These are phyloP conservation scores for Mucor irregularis DNA, from an alignment of 371 early-diverging fungal species.

Conservation along the genomic window DNA sequence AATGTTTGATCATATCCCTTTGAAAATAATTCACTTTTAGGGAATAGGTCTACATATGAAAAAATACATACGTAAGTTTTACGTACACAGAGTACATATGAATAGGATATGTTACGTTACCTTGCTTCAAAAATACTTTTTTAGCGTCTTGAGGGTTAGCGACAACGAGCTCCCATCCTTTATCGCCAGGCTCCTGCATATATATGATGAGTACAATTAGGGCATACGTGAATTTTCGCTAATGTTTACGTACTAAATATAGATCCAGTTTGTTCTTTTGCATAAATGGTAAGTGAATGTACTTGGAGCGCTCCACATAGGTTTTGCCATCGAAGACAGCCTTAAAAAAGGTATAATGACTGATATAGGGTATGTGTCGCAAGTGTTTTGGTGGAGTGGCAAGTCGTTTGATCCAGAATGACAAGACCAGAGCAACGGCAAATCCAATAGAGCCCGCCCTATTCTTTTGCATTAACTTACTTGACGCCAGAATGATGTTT, in stretches of 20 bases:
- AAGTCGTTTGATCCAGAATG: too few relatives aligned
- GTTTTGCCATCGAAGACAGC: background rate
- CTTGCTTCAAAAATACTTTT: constrained; percentile 10
- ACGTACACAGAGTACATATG: background rate
- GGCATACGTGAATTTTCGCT: background rate
- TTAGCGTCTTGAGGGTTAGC: constrained; percentile 3
- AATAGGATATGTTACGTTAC: background rate
- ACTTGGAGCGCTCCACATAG: background rate
- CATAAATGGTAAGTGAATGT: background rate
- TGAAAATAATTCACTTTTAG: constrained; percentile 1
- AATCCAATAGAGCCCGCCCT: too few relatives aligned
- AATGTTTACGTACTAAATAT: constrained; percentile 4
- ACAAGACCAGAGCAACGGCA: too few relatives aligned
- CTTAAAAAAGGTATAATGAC: constrained; percentile 1
- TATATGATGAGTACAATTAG: background rate
- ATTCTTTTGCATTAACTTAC: too few relatives aligned
- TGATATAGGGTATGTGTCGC: constrained; percentile 25
- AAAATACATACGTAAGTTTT: background rate
- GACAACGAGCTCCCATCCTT: constrained; percentile 9
- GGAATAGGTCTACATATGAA: background rate
- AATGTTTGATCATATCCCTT: background rate
- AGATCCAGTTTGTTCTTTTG: background rate
- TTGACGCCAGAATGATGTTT: too few relatives aligned
- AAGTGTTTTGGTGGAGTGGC: constrained; percentile 22
- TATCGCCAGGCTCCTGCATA: background rate